Percentiles rank a stretch among this genome's conserved stretches.
Evolutionary conservation across 208 protist genomes (phyloP).

Genomic region (Spongospora subterranea): DNA sequence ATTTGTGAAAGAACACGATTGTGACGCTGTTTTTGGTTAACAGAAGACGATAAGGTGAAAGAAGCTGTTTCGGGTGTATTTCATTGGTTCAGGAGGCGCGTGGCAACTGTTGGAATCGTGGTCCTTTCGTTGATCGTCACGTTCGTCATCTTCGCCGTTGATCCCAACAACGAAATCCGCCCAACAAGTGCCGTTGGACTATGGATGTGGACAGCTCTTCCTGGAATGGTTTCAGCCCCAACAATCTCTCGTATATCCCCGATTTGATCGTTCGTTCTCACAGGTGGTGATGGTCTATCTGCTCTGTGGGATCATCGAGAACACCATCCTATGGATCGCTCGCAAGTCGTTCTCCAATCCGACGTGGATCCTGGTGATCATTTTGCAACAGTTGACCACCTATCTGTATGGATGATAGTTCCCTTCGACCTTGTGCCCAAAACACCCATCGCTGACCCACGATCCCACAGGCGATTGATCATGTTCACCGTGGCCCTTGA

Average conservation of each 20-base stretch:
- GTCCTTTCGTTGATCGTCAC: conserved; percentile 7
- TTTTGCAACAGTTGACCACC: background rate
- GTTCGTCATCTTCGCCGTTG: background rate
- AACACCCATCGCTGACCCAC: background rate
- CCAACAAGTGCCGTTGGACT: background rate
- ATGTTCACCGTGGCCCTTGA: conserved; percentile 15
- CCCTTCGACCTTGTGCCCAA: too few relatives aligned
- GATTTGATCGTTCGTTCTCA: background rate
- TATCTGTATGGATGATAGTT: too few relatives aligned
- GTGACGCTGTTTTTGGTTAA: background rate
- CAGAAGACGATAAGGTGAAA: background rate
- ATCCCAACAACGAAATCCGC: background rate
- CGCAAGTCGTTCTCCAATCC: background rate
- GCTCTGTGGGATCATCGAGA: background rate
- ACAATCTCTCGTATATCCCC: background rate
- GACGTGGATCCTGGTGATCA: conserved; percentile 2
- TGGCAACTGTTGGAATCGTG: background rate
- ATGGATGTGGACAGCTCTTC: conserved; percentile 32
- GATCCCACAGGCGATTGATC: background rate
- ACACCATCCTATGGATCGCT: background rate
- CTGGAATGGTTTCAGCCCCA: background rate
- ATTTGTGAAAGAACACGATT: background rate
- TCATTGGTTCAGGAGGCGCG: background rate
- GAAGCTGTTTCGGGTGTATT: background rate
- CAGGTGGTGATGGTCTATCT: conserved; percentile 33